These are phyloP conservation scores for Sideroxylon spinosum DNA, from an alignment of 179 eudicot genomes.

Conservation along the genomic window DNA sequence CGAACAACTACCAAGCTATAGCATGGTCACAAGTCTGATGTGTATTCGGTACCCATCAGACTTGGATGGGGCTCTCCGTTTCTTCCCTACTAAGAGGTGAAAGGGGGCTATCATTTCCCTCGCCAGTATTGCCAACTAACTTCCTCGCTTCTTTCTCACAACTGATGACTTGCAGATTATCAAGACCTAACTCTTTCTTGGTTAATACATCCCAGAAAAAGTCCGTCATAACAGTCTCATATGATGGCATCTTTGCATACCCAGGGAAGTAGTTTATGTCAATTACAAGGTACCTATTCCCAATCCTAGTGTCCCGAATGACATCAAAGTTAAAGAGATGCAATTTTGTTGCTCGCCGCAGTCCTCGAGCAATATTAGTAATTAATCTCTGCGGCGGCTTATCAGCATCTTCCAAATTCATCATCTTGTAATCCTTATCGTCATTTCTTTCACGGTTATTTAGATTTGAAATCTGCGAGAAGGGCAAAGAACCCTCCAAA, in stretches of 20 bases:
- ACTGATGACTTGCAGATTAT: constrained; percentile 3
- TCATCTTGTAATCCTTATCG: constrained; percentile 20
- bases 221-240: constrained; percentile 34
- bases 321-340: constrained; percentile 37
- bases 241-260: constrained; percentile 42
- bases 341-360: constrained; percentile 26
- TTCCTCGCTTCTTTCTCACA: constrained; percentile 21
- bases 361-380: constrained; percentile 24
- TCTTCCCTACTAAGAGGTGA: constrained; percentile 23
- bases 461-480: constrained; percentile 32
- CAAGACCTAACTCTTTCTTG: constrained; percentile 12
- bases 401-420: constrained; percentile 27
- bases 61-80: constrained; percentile 19
- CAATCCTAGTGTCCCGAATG: constrained; percentile 30
- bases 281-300: constrained; percentile 37
- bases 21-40: background rate
- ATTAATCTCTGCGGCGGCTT: constrained; percentile 28
- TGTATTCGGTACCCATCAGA: constrained; percentile 8
- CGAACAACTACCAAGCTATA: background rate
- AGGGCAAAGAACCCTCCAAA: constrained; percentile 24
- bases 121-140: constrained; percentile 25
- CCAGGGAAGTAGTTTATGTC: constrained; percentile 52
- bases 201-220: constrained; percentile 39
- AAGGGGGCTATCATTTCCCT: constrained; percentile 20
- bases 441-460: constrained; percentile 23